Percentiles rank a stretch among this genome's conserved stretches.
Evolutionary conservation across 2,329 filamentous ascomycete genomes (phyloP).

Genomic region (Monosporascus sp.): DNA sequence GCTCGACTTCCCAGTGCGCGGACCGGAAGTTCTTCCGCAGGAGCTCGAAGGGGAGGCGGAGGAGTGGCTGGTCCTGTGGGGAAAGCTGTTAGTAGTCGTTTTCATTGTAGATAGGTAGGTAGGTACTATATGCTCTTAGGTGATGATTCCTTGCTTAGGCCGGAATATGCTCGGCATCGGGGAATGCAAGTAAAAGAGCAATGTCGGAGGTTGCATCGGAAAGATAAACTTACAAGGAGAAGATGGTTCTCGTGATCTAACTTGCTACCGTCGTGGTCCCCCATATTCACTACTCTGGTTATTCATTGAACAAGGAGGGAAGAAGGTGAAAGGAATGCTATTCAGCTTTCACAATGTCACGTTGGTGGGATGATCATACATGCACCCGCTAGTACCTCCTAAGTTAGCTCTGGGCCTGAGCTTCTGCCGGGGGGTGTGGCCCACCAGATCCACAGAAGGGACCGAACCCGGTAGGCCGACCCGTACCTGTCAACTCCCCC

Average conservation of each 20-base stretch:
- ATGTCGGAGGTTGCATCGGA: not conserved
- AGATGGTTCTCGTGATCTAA: slow-evolving; percentile 73
- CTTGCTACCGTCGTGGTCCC: slow-evolving; percentile 57
- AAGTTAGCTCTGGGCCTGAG: not conserved
- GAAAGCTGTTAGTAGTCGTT: slow-evolving; percentile 1
- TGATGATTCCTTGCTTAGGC: no score
- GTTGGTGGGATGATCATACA: not conserved
- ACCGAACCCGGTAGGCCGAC: not conserved
- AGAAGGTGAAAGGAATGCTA: no score
- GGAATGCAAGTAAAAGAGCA: not conserved
- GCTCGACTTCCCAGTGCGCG: slow-evolving; percentile 71
- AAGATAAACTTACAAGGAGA: slow-evolving; percentile 53
- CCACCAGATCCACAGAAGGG: not conserved
- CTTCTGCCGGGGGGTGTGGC: not conserved
- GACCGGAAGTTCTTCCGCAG: slow-evolving; percentile 91
- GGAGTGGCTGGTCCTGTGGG: slow-evolving; percentile 80
- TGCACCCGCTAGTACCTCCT: not conserved
- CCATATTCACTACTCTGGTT: slow-evolving; percentile 38
- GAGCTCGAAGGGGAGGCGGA: slow-evolving; percentile 88
- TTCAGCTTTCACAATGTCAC: not conserved
- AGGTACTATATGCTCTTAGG: not conserved
- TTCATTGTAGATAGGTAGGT: not conserved
- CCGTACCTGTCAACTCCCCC: not conserved
- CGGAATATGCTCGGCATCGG: not conserved
- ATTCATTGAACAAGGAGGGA: no score